Evolutionary conservation across 805 yeast genomes (phyloP).

Genomic region (Wickerhamiella vanderwaltii): DNA sequence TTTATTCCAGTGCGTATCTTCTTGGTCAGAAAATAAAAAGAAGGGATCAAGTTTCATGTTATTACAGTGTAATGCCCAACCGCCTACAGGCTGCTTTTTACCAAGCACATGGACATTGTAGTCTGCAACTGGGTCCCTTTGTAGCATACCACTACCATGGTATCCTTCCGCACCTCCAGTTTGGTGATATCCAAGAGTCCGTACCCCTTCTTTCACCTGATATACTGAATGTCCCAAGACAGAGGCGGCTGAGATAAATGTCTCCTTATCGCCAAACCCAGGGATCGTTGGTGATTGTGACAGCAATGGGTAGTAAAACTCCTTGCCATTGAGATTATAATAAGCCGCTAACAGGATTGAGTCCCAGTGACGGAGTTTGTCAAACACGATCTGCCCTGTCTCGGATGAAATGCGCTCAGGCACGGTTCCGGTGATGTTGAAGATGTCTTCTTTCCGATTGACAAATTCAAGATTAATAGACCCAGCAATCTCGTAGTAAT

Average conservation of each 20-base stretch:
- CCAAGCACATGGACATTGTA: constrained; percentile 21
- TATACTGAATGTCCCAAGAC: constrained; percentile 49
- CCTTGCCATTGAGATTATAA: constrained; percentile 54
- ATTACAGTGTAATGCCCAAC: constrained; percentile 18
- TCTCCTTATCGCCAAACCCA: constrained; percentile 80
- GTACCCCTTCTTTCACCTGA: constrained; percentile 33
- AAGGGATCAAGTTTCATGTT: constrained; percentile 19
- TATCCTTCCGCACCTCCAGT: constrained; percentile 3
- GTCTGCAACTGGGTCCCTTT: constrained; percentile 57
- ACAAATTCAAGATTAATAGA: constrained; percentile 19
- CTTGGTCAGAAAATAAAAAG: constrained; percentile 14
- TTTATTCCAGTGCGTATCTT: constrained; percentile 9
- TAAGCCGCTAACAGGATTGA: constrained; percentile 49
- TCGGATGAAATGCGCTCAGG: constrained; percentile 57
- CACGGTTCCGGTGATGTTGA: constrained; percentile 42
- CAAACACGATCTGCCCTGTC: constrained; percentile 52
- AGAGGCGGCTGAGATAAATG: constrained; percentile 59
- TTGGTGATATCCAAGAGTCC: constrained; percentile 28
- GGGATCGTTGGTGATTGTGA: constrained; percentile 42
- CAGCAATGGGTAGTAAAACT: constrained; percentile 45
- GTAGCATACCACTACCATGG: constrained; percentile 44
- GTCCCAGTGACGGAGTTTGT: constrained; percentile 44
- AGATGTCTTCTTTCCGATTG: constrained; percentile 22
- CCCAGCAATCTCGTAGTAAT: constrained; percentile 56
- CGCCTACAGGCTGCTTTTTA: constrained; percentile 11